Evolutionary conservation across 371 early-diverging fungal species (phyloP).

Genomic region (Mortierella sp.): DNA sequence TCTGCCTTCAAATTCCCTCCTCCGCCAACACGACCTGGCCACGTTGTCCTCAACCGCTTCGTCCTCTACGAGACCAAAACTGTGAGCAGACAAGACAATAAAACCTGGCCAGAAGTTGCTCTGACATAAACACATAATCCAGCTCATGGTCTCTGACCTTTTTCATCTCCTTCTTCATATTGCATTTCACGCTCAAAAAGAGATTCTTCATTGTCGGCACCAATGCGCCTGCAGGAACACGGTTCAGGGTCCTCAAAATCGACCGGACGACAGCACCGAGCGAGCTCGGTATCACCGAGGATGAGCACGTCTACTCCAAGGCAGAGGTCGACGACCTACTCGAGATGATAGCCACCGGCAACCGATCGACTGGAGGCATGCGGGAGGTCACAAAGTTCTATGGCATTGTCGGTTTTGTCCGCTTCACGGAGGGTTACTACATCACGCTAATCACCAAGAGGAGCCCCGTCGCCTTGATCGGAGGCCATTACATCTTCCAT

Average conservation of each 20-base stretch:
- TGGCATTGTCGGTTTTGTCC: conserved; percentile 87
- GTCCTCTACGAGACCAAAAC: conserved; percentile 90
- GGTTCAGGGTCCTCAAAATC: conserved; percentile 89
- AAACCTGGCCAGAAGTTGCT: not conserved
- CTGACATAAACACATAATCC: not conserved
- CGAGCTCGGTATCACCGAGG: conserved; percentile 74
- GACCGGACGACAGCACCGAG: conserved; percentile 74
- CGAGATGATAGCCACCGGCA: conserved; percentile 86
- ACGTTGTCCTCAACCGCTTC: conserved; percentile 70
- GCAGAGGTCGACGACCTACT: conserved; percentile 81
- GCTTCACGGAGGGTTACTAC: conserved; percentile 94
- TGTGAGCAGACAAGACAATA: conserved; percentile 57
- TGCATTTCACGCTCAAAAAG: conserved; percentile 43
- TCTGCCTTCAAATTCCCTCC: conserved; percentile 42
- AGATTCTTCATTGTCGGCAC: conserved; percentile 89
- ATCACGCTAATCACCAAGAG: conserved; percentile 90
- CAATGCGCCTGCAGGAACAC: conserved; percentile 75
- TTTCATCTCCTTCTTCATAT: not conserved
- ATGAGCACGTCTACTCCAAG: conserved; percentile 80
- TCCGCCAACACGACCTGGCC: conserved; percentile 38
- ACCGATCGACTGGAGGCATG: conserved; percentile 82
- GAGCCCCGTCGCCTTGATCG: conserved; percentile 91
- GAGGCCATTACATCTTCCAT: conserved; percentile 96
- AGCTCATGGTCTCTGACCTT: not conserved
- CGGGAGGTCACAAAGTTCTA: conserved; percentile 74